These are phyloP conservation scores for Tolypocladium tundrense DNA, from an alignment of 2,329 filamentous ascomycete genomes.

Conservation along the genomic window DNA sequence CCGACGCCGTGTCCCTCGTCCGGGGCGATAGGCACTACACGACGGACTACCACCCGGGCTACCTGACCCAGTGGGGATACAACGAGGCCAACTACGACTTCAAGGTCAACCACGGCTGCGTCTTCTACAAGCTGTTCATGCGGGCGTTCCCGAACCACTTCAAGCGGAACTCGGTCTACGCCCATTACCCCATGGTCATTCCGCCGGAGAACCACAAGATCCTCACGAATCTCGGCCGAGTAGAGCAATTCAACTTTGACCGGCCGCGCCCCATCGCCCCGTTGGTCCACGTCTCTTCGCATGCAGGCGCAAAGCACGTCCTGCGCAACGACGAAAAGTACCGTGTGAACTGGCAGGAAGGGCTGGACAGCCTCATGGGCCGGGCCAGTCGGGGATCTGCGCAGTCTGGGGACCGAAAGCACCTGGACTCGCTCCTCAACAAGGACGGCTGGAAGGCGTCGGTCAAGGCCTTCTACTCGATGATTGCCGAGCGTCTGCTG, in stretches of 20 bases:
- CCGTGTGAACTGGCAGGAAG: constrained; percentile 54
- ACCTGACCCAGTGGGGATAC: constrained; percentile 78
- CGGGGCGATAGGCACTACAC: constrained; percentile 74
- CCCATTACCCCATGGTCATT: constrained; percentile 64
- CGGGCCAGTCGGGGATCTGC: constrained; percentile 32
- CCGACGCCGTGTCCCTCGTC: constrained; percentile 69
- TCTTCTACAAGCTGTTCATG: constrained; percentile 76
- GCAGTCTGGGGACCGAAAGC: constrained; percentile 39
- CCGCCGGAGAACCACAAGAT: constrained; percentile 65
- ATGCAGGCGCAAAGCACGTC: constrained; percentile 50
- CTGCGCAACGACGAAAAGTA: constrained; percentile 52
- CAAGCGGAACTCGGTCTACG: constrained; percentile 67
- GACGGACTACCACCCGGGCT: constrained; percentile 61
- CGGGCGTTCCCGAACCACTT: constrained; percentile 75
- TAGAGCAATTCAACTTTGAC: constrained; percentile 59
- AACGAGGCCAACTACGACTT: constrained; percentile 64
- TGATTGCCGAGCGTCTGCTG: constrained; percentile 52
- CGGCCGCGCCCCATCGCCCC: constrained; percentile 42
- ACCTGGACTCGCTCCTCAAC: constrained; percentile 48
- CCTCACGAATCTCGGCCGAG: constrained; percentile 55
- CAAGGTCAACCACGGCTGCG: constrained; percentile 67
- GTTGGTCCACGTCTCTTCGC: constrained; percentile 48
- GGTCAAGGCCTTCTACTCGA: constrained; percentile 57
- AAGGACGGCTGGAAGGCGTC: constrained; percentile 50
- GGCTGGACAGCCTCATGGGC: constrained; percentile 53